Percentiles rank a stretch among this genome's conserved stretches.
Evolutionary conservation across 176 grass and related monocot genomes (phyloP).

Genomic region (Urochloa ruziziensis): DNA sequence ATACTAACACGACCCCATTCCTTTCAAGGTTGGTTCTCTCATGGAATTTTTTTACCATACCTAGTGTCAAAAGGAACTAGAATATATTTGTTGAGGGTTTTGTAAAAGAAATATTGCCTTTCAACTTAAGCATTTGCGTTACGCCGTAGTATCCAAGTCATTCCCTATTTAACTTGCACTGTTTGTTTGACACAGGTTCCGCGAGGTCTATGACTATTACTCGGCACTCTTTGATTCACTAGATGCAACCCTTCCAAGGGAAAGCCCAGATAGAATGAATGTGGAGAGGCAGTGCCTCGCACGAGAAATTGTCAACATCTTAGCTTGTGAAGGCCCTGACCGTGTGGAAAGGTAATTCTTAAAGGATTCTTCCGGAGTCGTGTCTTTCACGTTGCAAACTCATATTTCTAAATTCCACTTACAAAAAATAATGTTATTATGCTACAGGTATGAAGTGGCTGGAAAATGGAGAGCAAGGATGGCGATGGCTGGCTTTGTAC

Average conservation of each 20-base stretch:
- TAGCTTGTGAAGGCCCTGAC: slow-evolving; percentile 79
- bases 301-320: slow-evolving; percentile 77
- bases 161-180: background rate
- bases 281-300: slow-evolving; percentile 80
- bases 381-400: background rate
- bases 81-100: background rate
- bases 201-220: slow-evolving; percentile 77
- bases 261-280: slow-evolving; percentile 76
- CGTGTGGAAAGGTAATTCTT: slow-evolving; percentile 72
- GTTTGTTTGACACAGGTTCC: slow-evolving; percentile 42
- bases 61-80: background rate
- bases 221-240: slow-evolving; percentile 83
- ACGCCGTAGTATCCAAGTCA: background rate
- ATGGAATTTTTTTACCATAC: background rate
- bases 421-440: background rate
- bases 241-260: slow-evolving; percentile 73
- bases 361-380: background rate
- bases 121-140: background rate
- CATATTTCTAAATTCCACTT: background rate
- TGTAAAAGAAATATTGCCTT: background rate
- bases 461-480: slow-evolving; percentile 85
- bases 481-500: slow-evolving; percentile 69
- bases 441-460: slow-evolving; percentile 71
- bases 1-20: slow-evolving; percentile 76
- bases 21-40: slow-evolving; percentile 45